Conservation (phyloP, 768 basidiomycete species). For the Albatrellus ellisii region DNA sequence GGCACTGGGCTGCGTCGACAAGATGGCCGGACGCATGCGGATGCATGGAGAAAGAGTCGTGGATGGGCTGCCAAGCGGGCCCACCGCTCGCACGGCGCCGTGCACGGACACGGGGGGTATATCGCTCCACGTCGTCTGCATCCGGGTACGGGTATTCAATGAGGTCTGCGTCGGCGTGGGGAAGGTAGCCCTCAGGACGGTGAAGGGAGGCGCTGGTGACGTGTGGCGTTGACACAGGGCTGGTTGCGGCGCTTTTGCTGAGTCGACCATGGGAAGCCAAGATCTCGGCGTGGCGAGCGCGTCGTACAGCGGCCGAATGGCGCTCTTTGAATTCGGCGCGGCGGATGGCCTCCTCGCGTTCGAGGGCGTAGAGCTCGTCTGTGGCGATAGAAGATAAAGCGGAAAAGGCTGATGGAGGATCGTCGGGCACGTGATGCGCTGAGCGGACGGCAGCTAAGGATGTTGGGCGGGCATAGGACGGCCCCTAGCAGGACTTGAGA, state of each 20-base stretch:
- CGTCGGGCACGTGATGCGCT: conserved; percentile 12
- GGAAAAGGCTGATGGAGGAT: conserved; percentile 27
- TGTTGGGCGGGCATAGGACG: conserved; percentile 26
- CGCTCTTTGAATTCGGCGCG: conserved; percentile 49
- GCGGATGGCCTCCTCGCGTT: conserved; percentile 62
- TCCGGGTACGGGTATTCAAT: conserved; percentile 16
- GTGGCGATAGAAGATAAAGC: conserved; percentile 67
- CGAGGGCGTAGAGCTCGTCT: conserved; percentile 82
- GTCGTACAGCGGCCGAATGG: conserved; percentile 29
- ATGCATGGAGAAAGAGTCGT: conserved; percentile 15
- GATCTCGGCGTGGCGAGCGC: conserved; percentile 31
- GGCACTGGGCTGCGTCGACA: conserved; percentile 20
- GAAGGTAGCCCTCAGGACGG: too few species aligned
- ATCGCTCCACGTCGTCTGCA: conserved; percentile 27
- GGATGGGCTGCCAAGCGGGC: not conserved
- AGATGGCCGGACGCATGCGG: conserved; percentile 20
- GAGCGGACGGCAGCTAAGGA: conserved; percentile 2
- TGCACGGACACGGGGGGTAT: conserved; percentile 21
- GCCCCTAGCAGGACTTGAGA: conserved; percentile 16
- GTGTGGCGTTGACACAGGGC: conserved; percentile 38
- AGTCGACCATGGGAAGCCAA: conserved; percentile 11
- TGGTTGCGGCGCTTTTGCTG: conserved; percentile 58
- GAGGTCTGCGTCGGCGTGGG: not conserved
- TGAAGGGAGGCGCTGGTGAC: conserved; percentile 18
- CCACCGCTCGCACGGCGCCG: conserved; percentile 7